Conservation (phyloP, 1,284 basidiomycete genomes). For the Puccinia brachypodii region DNA sequence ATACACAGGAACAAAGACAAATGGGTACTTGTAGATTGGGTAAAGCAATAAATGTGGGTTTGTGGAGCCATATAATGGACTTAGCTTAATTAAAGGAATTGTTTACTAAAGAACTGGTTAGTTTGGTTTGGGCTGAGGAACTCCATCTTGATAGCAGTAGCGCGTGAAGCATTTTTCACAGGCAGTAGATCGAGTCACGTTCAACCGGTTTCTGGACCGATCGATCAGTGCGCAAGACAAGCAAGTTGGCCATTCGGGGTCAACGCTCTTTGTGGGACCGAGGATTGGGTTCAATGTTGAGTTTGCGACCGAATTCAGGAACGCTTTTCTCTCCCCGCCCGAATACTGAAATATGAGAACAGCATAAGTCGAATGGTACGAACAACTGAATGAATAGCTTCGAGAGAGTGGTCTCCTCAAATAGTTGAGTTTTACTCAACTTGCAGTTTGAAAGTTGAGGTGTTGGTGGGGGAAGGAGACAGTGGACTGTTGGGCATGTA, state of each 20-base stretch:
- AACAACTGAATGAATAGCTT: neutral
- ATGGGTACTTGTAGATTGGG: no score
- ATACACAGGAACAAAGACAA: no score
- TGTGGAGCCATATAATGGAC: no score
- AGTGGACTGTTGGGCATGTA: conserved; percentile 34
- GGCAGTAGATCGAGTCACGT: conserved; percentile 4
- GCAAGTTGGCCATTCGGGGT: conserved; percentile 57
- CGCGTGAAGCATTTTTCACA: conserved; percentile 24
- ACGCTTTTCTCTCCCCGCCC: neutral
- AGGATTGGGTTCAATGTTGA: neutral
- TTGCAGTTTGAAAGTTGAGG: conserved; percentile 28
- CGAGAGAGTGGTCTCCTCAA: neutral
- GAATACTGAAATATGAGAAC: neutral
- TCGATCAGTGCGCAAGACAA: conserved; percentile 58
- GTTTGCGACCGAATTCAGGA: neutral
- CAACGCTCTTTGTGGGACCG: conserved; percentile 4
- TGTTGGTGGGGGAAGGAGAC: conserved; percentile 9
- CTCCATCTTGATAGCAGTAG: conserved; percentile 30
- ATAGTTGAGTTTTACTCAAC: conserved; percentile 24
- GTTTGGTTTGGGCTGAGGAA: neutral
- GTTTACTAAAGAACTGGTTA: no score
- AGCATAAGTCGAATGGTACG: no score
- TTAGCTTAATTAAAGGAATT: no score
- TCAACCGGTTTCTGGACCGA: conserved; percentile 25
- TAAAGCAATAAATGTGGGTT: no score